These are phyloP conservation scores for Eutrema yunnanense DNA, from an alignment of 345 rosid species.

Conservation along the genomic window DNA sequence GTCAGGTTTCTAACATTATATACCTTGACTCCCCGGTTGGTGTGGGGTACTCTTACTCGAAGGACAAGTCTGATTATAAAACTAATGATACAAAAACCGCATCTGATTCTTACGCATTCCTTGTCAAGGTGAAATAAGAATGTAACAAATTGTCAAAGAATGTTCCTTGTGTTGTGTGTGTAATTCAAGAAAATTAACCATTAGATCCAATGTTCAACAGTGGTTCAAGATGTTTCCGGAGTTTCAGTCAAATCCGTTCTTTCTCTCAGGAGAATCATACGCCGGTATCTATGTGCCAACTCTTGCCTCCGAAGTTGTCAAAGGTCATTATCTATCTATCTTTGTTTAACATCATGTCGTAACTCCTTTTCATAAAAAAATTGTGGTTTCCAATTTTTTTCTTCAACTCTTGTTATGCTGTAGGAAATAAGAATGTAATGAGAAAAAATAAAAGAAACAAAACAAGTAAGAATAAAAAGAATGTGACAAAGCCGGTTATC, in stretches of 20 bases:
- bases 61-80: slow-evolving; percentile 42
- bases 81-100: slow-evolving; percentile 71
- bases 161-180: not conserved
- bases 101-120: slow-evolving; percentile 58
- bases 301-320: slow-evolving; percentile 62
- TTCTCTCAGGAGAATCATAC: slow-evolving; percentile 85
- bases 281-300: slow-evolving; percentile 90
- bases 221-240: slow-evolving; percentile 84
- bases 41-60: slow-evolving; percentile 77
- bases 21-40: slow-evolving; percentile 92
- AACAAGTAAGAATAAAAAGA: not conserved
- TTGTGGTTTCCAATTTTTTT: not conserved
- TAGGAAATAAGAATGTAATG: slow-evolving; percentile 44
- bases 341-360: not conserved
- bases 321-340: slow-evolving; percentile 37
- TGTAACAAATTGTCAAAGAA: not conserved
- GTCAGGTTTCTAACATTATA: slow-evolving; percentile 70
- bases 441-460: not conserved
- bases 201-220: slow-evolving; percentile 28
- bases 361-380: not conserved
- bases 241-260: slow-evolving; percentile 73
- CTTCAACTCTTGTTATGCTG: not conserved
- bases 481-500: slow-evolving; percentile 44
- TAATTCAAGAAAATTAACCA: not conserved
- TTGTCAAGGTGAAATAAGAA: slow-evolving; percentile 48